A percentile compares a stretch with the other conserved stretches of the same genome.
These are phyloP conservation scores for Aspergillus chevalieri DNA, from an alignment of 2,329 filamentous ascomycete species.

Conservation along the genomic window DNA sequence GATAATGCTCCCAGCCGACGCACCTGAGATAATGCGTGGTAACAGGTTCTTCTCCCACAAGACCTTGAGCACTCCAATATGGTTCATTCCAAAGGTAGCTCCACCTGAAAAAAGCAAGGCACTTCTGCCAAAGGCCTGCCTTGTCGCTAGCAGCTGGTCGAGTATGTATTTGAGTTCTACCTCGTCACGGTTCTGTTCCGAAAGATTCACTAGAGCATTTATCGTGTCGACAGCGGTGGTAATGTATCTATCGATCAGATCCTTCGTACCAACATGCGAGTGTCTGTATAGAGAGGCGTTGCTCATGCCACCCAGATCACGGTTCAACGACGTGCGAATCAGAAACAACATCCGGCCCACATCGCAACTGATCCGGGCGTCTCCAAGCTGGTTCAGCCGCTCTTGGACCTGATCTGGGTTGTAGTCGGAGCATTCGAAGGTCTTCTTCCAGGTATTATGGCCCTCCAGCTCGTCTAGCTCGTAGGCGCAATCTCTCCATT, in stretches of 20 bases:
- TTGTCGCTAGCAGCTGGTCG: slow-evolving; percentile 63
- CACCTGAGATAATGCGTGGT: slow-evolving; percentile 79
- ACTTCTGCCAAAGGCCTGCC: slow-evolving; percentile 78
- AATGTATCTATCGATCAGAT: slow-evolving; percentile 80
- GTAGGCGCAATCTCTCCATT: slow-evolving; percentile 70
- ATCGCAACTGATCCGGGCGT: slow-evolving; percentile 66
- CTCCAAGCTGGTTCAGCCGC: slow-evolving; percentile 67
- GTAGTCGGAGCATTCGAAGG: slow-evolving; percentile 63
- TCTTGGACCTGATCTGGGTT: slow-evolving; percentile 62
- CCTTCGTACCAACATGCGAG: slow-evolving; percentile 79
- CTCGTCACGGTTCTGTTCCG: slow-evolving; percentile 46
- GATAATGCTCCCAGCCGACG: slow-evolving; percentile 82
- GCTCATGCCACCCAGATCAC: slow-evolving; percentile 80
- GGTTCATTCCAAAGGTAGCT: slow-evolving; percentile 85
- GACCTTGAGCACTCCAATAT: slow-evolving; percentile 79
- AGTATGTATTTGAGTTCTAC: slow-evolving; percentile 57
- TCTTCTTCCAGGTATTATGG: slow-evolving; percentile 74
- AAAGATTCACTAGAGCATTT: slow-evolving; percentile 60
- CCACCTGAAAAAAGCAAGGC: slow-evolving; percentile 78
- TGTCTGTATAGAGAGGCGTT: slow-evolving; percentile 76
- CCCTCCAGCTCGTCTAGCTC: slow-evolving; percentile 75
- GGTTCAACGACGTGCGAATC: slow-evolving; percentile 70
- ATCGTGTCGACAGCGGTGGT: slow-evolving; percentile 71
- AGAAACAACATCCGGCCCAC: slow-evolving; percentile 71
- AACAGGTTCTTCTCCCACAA: slow-evolving; percentile 69